Evolutionary conservation across 2,329 filamentous ascomycete genomes (phyloP), one percentile per base, ranked within the genome.

Genomic region (Xylariaceae sp.): DNA sequence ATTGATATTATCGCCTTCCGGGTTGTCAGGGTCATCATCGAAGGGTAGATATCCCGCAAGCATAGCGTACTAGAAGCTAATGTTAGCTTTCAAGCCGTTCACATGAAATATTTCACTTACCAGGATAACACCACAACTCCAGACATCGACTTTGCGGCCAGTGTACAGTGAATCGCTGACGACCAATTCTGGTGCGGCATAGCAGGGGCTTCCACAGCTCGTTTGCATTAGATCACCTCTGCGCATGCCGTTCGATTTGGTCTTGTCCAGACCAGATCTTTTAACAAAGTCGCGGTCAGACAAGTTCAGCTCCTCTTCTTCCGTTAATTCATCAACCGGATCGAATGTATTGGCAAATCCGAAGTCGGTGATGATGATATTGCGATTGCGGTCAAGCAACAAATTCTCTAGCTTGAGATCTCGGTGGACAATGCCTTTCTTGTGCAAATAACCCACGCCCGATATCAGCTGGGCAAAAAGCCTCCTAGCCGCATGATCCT

Each of bases 341-440:
- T 97, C 90, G 71, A 99, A 99, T 0, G 93, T 98, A 75, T 99
- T 99, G 66, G 95, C 95, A 73, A 99, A 99, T 16, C 95, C 95
- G 76, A 99, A 99, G 76, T 99, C 95, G 14, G 95, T 99, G 71
- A 99, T 99, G 77, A 99, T 99, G 71, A 99, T 98, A 79, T 99
- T 99, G 62, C 92, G 89, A 72, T 99, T 97, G 62, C 94, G 89
- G 76, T 99, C 95, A 48, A 99, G 83, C 33, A 99, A 83, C 68
- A 99, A 75, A 71, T 99, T 99, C 77, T 99, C 95, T 43, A 99
- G 82, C 77, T 99, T 99, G 65, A 99, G 78, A 77, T 99, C 95
- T 69, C 95, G 88, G 74, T 99, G 95, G 12, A 99, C 95, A 66
- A 99, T 99, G 60, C 95, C 95, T 78, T 96, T 98, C 76, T 96